phyloP scores from a whole-genome alignment of 345 rosid genomes.

The Bruguiera parviflora region DNA sequence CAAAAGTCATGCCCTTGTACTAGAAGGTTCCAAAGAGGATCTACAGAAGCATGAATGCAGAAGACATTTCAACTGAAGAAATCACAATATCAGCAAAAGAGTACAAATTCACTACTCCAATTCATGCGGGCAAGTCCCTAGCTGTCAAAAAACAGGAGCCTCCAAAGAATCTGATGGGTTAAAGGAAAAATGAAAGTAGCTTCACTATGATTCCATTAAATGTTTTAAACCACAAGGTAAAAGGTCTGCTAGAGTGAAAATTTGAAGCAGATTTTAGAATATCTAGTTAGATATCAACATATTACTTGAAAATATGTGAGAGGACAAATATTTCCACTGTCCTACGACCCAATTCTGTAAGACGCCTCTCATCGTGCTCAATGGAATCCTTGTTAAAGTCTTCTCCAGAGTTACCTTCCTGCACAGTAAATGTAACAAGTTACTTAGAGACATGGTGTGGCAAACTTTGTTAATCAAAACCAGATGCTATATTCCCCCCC shows the following conservation, averaged over 20 bases:
- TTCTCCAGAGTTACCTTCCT: conserved; percentile 80
- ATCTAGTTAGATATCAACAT: not conserved
- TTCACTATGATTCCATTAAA: not conserved
- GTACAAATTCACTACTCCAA: not conserved
- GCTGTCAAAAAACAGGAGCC: not conserved
- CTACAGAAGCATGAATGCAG: not conserved
- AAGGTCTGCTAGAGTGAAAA: not conserved
- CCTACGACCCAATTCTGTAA: conserved; percentile 86
- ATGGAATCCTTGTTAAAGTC: conserved; percentile 71
- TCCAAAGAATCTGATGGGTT: not conserved
- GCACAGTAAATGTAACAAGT: conserved; percentile 17
- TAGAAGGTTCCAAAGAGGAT: not conserved
- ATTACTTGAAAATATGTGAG: conserved; percentile 83
- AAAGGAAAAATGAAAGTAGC: not conserved
- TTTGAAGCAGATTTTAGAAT: not conserved
- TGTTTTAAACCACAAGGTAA: not conserved
- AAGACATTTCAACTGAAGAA: not conserved
- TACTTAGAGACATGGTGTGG: conserved; percentile 2
- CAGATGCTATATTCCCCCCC: not conserved
- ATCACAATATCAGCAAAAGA: not conserved
- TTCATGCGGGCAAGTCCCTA: not conserved
- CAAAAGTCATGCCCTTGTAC: no score
- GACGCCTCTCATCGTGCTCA: conserved; percentile 85
- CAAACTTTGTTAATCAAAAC: not conserved
- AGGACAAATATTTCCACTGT: conserved; percentile 90